Evolutionary conservation across 768 basidiomycete genomes (phyloP).

Genomic region (Lentinula boryana): DNA sequence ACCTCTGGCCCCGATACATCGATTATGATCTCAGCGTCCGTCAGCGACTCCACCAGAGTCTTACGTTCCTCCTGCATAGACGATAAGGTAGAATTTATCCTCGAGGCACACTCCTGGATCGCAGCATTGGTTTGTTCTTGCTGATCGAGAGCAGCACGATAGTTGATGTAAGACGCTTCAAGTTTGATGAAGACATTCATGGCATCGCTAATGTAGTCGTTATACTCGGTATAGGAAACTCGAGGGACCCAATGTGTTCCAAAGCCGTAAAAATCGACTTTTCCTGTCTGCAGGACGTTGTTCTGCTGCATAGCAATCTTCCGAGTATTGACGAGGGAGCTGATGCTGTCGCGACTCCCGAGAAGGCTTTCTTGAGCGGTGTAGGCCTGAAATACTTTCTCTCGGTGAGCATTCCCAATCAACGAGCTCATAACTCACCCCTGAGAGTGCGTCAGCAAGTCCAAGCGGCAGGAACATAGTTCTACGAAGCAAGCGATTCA

Average conservation of each 20-base stretch:
- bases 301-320: background rate
- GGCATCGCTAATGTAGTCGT: background rate
- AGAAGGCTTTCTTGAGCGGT: background rate
- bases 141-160: background rate
- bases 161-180: background rate
- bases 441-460: background rate
- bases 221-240: background rate
- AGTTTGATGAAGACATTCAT: background rate
- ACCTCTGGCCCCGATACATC: background rate
- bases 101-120: background rate
- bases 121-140: background rate
- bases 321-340: background rate
- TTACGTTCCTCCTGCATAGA: constrained; percentile 1
- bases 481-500: background rate
- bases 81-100: background rate
- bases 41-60: background rate
- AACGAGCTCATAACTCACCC: background rate
- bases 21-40: background rate
- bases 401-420: background rate
- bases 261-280: background rate
- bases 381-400: background rate
- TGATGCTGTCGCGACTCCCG: background rate
- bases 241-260: background rate
- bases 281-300: background rate
- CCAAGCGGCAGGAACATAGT: background rate